Evolutionary conservation across 1,284 basidiomycete species (phyloP), one percentile per base, ranked within the genome.

Genomic region (Cutaneotrichosporon sp.): DNA sequence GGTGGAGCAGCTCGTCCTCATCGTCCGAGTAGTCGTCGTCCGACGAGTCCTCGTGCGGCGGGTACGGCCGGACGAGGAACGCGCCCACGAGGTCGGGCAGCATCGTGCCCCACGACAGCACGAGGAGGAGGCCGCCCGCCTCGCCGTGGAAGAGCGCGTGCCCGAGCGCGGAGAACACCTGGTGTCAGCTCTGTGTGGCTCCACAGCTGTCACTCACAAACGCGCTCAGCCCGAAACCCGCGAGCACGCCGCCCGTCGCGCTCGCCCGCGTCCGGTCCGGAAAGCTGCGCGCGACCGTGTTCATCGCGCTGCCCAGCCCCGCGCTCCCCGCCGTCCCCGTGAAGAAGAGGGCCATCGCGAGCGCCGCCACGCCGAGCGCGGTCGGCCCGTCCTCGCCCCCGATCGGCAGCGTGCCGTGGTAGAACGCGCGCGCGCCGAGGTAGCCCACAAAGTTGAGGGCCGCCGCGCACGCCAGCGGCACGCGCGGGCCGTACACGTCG

Each of bases 201-300:
- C n/a, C n/a, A n/a, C n/a, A n/a, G n/a, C n/a, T n/a, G n/a, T n/a
- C 22, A 46, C 45, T 46, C 45, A 46, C 55, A 78, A 92, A 91
- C 0, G 90, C 91, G 9, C 89, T 90, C 6, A 92, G 82, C 0
- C 91, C 91, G 63, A 91, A 91, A n/a, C 89, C 91, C 0, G 89
- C 89, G 18, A 91, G 80, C 22, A 92, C 89, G 16, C 89, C 73
- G 3, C 87, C 87, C 2, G 88, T 89, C 1, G 87, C 85, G 0
- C 87, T 85, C 2, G 87, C 90, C 38, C 90, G 82, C 8, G 74
- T 71, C 20, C 64, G 56, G 62, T 79, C 77, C 1, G 78, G 70
- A 55, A 80, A 81, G 5, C 72, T 75, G 49, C 78, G 77, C 0
- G 81, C 81, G 3, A 73, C 73, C 0, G 79, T 74, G 63, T 81